Conservation (phyloP, 495 filamentous ascomycete species). For the Copromyces sp. region DNA sequence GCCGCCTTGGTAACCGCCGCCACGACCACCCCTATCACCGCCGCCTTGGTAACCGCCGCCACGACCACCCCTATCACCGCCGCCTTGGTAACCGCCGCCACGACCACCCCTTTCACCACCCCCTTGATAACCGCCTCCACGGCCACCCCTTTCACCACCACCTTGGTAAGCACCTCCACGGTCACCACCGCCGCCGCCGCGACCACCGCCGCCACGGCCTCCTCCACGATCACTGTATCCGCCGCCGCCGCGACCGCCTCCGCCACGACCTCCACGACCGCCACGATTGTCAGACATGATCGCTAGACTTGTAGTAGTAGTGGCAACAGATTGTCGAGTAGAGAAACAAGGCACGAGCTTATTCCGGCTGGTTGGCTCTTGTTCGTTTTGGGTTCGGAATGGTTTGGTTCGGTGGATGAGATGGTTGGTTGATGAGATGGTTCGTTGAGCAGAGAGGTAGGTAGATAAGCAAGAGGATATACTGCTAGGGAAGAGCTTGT, state of each 20-base stretch:
- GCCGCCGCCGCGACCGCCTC: slow-evolving; percentile 2
- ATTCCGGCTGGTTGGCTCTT: neutral
- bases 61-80: slow-evolving; percentile 1
- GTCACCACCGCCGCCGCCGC: neutral
- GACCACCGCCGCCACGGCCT: neutral
- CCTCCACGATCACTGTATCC: slow-evolving; percentile 1
- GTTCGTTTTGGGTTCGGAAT: neutral
- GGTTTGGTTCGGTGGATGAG: neutral
- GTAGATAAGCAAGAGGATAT: neutral
- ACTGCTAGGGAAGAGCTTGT: neutral
- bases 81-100: slow-evolving; percentile 12
- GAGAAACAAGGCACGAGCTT: neutral
- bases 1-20: slow-evolving; percentile 17
- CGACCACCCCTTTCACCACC: neutral
- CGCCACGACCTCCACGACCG: slow-evolving; percentile 6
- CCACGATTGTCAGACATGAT: slow-evolving; percentile 8
- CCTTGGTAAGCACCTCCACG: neutral
- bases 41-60: slow-evolving; percentile 9
- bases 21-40: slow-evolving; percentile 15
- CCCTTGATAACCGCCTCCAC: neutral
- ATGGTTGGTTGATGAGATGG: neutral
- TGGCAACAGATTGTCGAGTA: neutral
- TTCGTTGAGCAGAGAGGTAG: neutral
- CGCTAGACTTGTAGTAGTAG: neutral
- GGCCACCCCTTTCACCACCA: neutral